phyloP scores from a whole-genome alignment of 768 basidiomycete species.

The Kwoniella sp. region DNA sequence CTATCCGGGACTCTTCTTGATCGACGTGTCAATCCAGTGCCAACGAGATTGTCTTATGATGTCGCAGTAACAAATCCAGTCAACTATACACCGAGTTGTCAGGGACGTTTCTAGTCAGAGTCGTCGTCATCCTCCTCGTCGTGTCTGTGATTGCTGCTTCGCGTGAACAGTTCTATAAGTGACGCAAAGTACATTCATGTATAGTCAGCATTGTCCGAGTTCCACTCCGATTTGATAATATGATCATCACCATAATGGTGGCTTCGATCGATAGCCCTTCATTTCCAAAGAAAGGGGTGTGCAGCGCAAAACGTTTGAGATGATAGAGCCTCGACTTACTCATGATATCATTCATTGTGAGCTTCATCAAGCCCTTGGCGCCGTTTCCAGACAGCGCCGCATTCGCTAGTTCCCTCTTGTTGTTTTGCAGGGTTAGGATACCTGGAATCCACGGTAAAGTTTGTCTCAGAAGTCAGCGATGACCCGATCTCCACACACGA shows the following conservation, averaged over 20 bases:
- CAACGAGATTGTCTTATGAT: too few relatives aligned
- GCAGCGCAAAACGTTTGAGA: too few relatives aligned
- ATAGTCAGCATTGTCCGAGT: background rate
- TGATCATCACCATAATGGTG: too few relatives aligned
- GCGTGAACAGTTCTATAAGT: slow-evolving; percentile 15
- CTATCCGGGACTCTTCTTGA: too few relatives aligned
- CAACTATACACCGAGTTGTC: too few relatives aligned
- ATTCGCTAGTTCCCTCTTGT: slow-evolving; percentile 78
- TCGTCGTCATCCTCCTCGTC: slow-evolving; percentile 22
- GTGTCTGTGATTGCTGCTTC: background rate
- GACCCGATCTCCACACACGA: background rate
- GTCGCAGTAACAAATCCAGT: too few relatives aligned
- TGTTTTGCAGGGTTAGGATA: slow-evolving; percentile 77
- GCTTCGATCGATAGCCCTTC: too few relatives aligned
- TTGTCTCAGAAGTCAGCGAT: too few relatives aligned
- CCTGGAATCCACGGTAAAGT: slow-evolving; percentile 22
- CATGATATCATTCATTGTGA: slow-evolving; percentile 83
- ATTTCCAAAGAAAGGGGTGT: too few relatives aligned
- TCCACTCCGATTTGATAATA: too few relatives aligned
- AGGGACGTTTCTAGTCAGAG: slow-evolving; percentile 8
- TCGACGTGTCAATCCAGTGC: too few relatives aligned
- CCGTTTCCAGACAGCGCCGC: slow-evolving; percentile 88
- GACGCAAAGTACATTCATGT: background rate
- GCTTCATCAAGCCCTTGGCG: slow-evolving; percentile 73
- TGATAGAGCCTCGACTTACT: slow-evolving; percentile 47